Percentiles rank a stretch among this genome's conserved stretches.
These are phyloP conservation scores for Canariomyces notabilis DNA, from an alignment of 2,329 filamentous ascomycete species.

Conservation along the genomic window DNA sequence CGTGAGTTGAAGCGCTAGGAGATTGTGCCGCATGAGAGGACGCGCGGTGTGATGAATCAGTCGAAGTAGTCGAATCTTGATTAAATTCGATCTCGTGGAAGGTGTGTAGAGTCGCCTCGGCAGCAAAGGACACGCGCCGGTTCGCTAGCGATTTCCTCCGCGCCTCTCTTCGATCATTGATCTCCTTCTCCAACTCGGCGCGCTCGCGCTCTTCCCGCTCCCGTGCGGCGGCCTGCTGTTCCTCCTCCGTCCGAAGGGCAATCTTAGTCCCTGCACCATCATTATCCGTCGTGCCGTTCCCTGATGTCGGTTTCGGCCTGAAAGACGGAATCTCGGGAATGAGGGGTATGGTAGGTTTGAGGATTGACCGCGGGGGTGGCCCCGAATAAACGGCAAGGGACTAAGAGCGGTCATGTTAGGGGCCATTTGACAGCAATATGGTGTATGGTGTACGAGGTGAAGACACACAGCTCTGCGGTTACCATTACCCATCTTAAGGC, in stretches of 20 bases:
- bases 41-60: conserved; percentile 68
- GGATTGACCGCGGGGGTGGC: conserved; percentile 61
- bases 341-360: conserved; percentile 72
- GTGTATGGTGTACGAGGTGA: neutral
- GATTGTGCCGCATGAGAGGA: conserved; percentile 50
- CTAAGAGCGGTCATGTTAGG: conserved; percentile 35
- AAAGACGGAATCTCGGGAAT: conserved; percentile 62
- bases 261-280: conserved; percentile 47
- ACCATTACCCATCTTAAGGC: conserved; percentile 66
- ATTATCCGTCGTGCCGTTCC: conserved; percentile 7
- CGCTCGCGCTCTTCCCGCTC: conserved; percentile 65
- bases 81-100: conserved; percentile 90
- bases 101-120: conserved; percentile 93
- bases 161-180: conserved; percentile 72
- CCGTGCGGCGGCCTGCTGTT: conserved; percentile 63
- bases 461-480: conserved; percentile 71
- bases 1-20: conserved; percentile 24
- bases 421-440: neutral
- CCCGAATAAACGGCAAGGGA: conserved; percentile 50
- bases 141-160: conserved; percentile 90
- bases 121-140: conserved; percentile 91
- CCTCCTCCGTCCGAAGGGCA: conserved; percentile 62
- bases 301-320: conserved; percentile 50
- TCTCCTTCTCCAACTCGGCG: conserved; percentile 54
- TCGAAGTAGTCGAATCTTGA: conserved; percentile 80